phyloP scores from a whole-genome alignment of 768 basidiomycete species.

The Rhodotorula paludigena region DNA sequence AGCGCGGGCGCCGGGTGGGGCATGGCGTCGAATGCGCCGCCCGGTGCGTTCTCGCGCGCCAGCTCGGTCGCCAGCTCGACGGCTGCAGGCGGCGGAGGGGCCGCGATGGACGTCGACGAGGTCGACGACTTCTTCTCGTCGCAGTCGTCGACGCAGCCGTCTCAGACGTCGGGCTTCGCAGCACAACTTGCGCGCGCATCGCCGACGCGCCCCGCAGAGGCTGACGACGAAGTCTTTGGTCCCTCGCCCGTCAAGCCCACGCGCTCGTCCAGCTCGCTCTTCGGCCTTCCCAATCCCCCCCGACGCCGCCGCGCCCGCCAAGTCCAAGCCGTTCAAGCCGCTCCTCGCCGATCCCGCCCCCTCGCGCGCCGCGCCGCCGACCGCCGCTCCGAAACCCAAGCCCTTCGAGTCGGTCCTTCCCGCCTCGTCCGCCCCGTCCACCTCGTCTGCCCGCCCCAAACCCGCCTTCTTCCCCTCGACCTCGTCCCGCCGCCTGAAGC shows the following conservation, averaged over 20 bases:
- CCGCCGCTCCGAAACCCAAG: constrained; percentile 8
- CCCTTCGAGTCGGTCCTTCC: constrained; percentile 6
- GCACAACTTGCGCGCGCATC: not conserved
- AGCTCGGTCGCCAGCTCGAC: not conserved
- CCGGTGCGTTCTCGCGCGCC: not conserved
- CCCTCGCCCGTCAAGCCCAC: constrained; percentile 36
- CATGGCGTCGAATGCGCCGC: not conserved
- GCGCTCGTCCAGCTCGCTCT: not conserved
- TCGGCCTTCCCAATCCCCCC: not conserved
- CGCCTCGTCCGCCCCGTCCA: not conserved
- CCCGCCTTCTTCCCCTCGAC: not conserved
- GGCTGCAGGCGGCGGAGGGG: too few relatives aligned
- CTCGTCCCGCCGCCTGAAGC: not conserved
- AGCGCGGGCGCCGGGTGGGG: constrained; percentile 7
- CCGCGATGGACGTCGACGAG: constrained; percentile 29
- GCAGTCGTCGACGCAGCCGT: not conserved
- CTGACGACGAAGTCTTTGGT: constrained; percentile 27
- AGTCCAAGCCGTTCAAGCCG: constrained; percentile 21
- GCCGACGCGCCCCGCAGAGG: not conserved
- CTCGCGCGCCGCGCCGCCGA: not conserved
- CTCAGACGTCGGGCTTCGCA: not conserved
- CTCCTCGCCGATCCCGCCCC: constrained; percentile 10
- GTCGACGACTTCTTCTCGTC: constrained; percentile 26
- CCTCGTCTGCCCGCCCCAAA: too few relatives aligned
- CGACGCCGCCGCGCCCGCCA: not conserved